A percentile compares a stretch with the other conserved stretches of the same genome.
Conservation (phyloP, 441 rosid species). For the Populus trichocarpa region DNA sequence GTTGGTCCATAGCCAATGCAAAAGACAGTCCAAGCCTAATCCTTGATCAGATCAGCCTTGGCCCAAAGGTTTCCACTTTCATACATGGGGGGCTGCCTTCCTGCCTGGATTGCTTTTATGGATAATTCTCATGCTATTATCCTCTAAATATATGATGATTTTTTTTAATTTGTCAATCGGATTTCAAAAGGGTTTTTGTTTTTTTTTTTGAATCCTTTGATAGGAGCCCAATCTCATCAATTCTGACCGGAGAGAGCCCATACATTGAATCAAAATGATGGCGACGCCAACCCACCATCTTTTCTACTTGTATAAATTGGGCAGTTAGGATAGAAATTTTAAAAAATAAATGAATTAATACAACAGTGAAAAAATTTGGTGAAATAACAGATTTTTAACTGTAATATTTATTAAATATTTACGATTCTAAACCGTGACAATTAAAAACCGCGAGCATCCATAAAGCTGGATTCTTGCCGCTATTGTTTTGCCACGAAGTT, state of each 20-base stretch:
- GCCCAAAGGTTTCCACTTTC: background rate
- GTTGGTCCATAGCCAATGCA: background rate
- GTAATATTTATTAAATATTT: too few species aligned
- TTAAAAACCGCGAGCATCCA: slow-evolving; percentile 48
- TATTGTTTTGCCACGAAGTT: slow-evolving; percentile 66
- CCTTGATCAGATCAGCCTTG: background rate
- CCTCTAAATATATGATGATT: background rate
- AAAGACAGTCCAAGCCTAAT: background rate
- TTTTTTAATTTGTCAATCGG: background rate
- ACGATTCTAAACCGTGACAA: too few species aligned
- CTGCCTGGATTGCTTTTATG: background rate
- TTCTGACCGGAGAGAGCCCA: too few species aligned
- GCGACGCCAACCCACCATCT: too few species aligned
- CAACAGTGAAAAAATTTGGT: too few species aligned
- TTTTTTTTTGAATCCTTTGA: too few species aligned
- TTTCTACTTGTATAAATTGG: too few species aligned
- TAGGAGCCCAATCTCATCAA: too few species aligned
- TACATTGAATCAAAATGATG: too few species aligned
- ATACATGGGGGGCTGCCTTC: background rate
- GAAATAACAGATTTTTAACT: too few species aligned
- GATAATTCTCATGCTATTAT: background rate
- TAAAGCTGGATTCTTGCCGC: slow-evolving; percentile 84
- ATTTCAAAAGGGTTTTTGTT: background rate
- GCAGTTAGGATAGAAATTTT: too few species aligned
- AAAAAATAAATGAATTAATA: too few species aligned